A percentile compares a stretch with the other conserved stretches of the same genome.
These are phyloP conservation scores for Asterionellopsis glacialis DNA, from an alignment of 108 stramenopile species.

Conservation along the genomic window DNA sequence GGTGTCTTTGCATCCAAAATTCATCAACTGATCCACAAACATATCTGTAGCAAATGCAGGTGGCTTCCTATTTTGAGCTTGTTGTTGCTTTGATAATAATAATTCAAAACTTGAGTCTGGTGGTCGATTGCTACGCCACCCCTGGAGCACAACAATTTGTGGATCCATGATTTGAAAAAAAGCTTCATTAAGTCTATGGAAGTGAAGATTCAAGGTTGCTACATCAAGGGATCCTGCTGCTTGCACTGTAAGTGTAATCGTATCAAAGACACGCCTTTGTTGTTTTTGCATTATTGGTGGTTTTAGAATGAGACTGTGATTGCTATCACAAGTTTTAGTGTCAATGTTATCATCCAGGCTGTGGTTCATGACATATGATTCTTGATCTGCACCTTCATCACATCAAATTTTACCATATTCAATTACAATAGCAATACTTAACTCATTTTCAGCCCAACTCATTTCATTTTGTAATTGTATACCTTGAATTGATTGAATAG, in stretches of 20 bases:
- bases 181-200: background rate
- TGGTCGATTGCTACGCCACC: background rate
- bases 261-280: background rate
- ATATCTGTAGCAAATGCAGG: no score
- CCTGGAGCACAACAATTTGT: background rate
- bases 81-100: no score
- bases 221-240: slow-evolving; percentile 5
- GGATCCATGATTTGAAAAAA: slow-evolving; percentile 1
- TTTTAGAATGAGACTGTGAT: no score
- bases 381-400: slow-evolving; percentile 1
- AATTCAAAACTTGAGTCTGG: no score
- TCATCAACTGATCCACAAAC: no score
- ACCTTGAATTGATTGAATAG: no score
- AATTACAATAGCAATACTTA: slow-evolving; percentile 2
- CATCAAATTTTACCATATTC: background rate
- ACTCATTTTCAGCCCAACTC: background rate
- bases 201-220: background rate
- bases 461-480: no score
- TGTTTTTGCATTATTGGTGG: no score
- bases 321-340: background rate
- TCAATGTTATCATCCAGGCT: no score
- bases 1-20: no score
- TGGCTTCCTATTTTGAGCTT: no score
- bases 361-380: background rate
- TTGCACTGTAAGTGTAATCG: background rate